Conservation (phyloP, 2,329 filamentous ascomycete genomes). For the Colletotrichum sp. region DNA sequence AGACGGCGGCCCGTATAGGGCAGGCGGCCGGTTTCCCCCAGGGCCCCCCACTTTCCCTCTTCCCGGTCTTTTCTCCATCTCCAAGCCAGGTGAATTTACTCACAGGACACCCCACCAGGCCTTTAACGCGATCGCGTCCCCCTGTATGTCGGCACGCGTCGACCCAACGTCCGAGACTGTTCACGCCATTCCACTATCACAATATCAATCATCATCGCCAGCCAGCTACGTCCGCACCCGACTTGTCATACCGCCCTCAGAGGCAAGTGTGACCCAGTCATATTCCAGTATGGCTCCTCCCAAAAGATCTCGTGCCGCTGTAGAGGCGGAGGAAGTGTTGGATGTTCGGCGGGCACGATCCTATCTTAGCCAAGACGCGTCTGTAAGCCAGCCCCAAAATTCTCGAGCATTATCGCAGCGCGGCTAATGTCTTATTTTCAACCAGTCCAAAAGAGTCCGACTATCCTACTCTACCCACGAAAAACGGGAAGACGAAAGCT, state of each 20-base stretch:
- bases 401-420: background rate
- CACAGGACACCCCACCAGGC: background rate
- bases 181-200: background rate
- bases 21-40: background rate
- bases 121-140: background rate
- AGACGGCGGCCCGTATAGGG: background rate
- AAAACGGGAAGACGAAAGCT: slow-evolving; percentile 15
- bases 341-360: slow-evolving; percentile 47
- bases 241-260: background rate
- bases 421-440: background rate
- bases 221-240: background rate
- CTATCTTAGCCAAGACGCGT: slow-evolving; percentile 38
- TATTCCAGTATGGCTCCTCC: slow-evolving; percentile 30
- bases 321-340: slow-evolving; percentile 35
- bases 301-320: slow-evolving; percentile 48
- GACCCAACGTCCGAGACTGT: background rate
- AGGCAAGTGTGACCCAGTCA: background rate
- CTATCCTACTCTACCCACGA: slow-evolving; percentile 30
- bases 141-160: background rate
- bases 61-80: background rate
- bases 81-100: background rate
- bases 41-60: background rate
- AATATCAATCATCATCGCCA: background rate
- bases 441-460: slow-evolving; percentile 36
- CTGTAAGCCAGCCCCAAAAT: slow-evolving; percentile 36